Base-by-base conservation (phyloP, 78 protist genomes). In the Guillardia theta region DNA sequence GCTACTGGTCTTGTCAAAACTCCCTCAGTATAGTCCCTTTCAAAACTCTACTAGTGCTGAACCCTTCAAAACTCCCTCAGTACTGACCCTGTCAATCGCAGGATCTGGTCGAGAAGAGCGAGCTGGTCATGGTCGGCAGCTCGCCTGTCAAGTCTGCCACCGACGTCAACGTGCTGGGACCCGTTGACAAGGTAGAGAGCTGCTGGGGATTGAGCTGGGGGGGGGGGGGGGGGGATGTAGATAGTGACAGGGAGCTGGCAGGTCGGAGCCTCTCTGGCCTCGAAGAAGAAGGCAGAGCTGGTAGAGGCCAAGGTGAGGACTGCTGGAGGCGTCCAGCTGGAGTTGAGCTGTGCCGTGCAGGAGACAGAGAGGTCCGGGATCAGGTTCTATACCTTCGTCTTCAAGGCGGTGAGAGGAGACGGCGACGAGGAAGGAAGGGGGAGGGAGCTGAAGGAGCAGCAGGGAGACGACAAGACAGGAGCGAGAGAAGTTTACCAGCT, bases 401-500 rank as follows among this genome's bases (percentile, higher is more conserved):
- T 70, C 41, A 70, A 70, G 83, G 36, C 9, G 33, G 83, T n/a
- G n/a, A n/a, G n/a, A n/a, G n/a, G n/a, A n/a, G n/a, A n/a, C n/a
- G n/a, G n/a, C n/a, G n/a, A n/a, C n/a, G n/a, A n/a, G n/a, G n/a
- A n/a, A n/a, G n/a, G n/a, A n/a, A n/a, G n/a, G n/a, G n/a, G n/a
- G n/a, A n/a, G n/a, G n/a, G n/a, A n/a, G n/a, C n/a, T n/a, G n/a
- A n/a, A n/a, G n/a, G n/a, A n/a, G n/a, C n/a, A n/a, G n/a, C n/a
- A n/a, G n/a, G n/a, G n/a, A n/a, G 30, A 15, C 58, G 58, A 10
- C 15, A 10, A 50, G 58, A 15, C 27, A 8, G 83, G 83, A 4
- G 83, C 83, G 41, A 36, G 83, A 4, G 83, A 70, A 6, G 83
- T 70, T 36, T 70, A 70, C 83, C 83, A 70, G 83, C 83, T 70